Conservation (phyloP, 495 filamentous ascomycete genomes). For the Aspergillus panamensis region DNA sequence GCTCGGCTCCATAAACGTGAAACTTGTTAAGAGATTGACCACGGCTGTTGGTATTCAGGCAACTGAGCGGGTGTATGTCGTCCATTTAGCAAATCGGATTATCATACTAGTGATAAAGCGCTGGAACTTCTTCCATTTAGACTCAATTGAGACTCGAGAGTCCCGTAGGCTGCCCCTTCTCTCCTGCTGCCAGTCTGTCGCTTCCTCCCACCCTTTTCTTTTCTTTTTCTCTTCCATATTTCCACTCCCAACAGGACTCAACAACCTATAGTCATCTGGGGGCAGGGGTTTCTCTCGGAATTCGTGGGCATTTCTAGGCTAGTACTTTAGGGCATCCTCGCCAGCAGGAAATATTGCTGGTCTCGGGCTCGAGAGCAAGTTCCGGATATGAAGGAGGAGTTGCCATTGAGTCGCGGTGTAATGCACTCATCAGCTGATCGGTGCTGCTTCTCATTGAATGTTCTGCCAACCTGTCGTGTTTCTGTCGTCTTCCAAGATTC, state of each 20-base stretch:
- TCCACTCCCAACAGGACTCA: background rate
- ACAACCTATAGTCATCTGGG: too few species aligned
- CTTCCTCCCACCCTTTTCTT: conserved; percentile 1
- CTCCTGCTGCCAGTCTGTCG: background rate
- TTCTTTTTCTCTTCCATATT: background rate
- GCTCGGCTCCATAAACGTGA: background rate
- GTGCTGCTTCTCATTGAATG: background rate
- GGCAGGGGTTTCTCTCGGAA: background rate
- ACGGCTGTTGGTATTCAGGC: background rate
- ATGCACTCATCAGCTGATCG: background rate
- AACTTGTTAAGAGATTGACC: background rate
- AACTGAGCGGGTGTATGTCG: background rate
- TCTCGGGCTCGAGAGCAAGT: background rate
- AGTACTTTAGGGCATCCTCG: background rate
- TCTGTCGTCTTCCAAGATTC: background rate
- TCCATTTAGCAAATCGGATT: background rate
- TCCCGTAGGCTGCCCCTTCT: background rate
- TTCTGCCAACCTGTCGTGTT: background rate
- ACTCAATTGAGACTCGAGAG: too few species aligned
- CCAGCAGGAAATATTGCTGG: background rate
- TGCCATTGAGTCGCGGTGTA: background rate
- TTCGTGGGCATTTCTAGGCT: too few species aligned
- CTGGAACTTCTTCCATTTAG: background rate
- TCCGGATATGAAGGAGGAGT: background rate
- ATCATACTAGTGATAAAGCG: background rate